Base-by-base conservation (phyloP, 805 yeast species). In the Saturnispora sekii region DNA sequence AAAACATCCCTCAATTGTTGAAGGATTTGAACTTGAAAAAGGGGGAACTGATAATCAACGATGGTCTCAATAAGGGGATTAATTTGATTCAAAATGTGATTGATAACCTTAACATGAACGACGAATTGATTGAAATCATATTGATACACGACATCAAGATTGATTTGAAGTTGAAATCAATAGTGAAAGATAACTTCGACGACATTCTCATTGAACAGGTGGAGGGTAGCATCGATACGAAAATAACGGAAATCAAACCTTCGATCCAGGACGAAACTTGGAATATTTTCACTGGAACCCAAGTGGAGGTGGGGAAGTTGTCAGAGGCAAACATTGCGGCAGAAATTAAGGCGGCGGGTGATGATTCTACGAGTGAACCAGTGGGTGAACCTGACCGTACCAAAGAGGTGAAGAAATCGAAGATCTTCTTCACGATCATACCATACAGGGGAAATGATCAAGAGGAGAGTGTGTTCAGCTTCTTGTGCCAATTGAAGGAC, bases 261-360 rank as follows among this genome's bases (percentile, higher is more conserved):
- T 61, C 65, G 11, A 34, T 28, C 16, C 21, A 35, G 7, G 30
- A 33, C 4, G 16, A 15, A 15, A 38, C 33, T 29, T 43, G 46
- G 46, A 38, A 33, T 17, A 61, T 84, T 53, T 86, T 88, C 58
- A 66, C 72, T 16, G 97, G 97, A 8, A 82, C 83, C 51, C 56
- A 78, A 1, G 74, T 78, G 37, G 95, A 87, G 60, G 97, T 93
- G 11, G 94, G 84, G 56, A 90, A 93, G 61, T 73, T 93, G 48
- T 83, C 94, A 35, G 72, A 76, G 55, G 97, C 97, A 4, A 89
- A 87, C 58, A 71, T 90, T 54, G 96, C 87, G 29, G 77, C 79
- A 44, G 77, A 80, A n/a, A 72, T 81, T 43, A 72, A 75, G 68
- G 65, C 64, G 59, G 47, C 46, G n/a, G 45, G 17, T 16, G 33